These are phyloP conservation scores for Ophiostoma piceae DNA, from an alignment of 2,329 filamentous ascomycete genomes.

Conservation along the genomic window DNA sequence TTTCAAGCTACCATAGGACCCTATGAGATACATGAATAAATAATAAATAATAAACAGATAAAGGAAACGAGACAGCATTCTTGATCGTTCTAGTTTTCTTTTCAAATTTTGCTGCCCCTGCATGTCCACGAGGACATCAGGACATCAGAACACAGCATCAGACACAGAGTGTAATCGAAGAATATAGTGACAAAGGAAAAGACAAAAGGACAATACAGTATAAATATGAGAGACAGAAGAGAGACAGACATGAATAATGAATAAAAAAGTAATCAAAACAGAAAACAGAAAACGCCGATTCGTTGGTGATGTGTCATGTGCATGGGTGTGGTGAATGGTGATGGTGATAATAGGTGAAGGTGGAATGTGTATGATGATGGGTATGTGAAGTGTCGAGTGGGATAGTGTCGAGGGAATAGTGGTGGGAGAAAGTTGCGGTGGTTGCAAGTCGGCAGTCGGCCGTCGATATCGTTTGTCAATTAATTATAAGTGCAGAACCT, in stretches of 20 bases:
- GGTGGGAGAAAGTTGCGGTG: not conserved
- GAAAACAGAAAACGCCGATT: slow-evolving; percentile 32
- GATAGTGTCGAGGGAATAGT: not conserved
- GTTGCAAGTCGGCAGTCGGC: not conserved
- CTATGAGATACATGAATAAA: slow-evolving; percentile 21
- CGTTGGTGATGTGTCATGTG: slow-evolving; percentile 33
- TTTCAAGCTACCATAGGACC: slow-evolving; percentile 61
- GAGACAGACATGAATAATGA: not conserved
- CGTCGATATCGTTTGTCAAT: not conserved
- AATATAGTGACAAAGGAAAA: slow-evolving; percentile 12
- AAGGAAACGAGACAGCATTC: not conserved
- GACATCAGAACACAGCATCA: slow-evolving; percentile 17
- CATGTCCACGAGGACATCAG: not conserved
- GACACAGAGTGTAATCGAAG: slow-evolving; percentile 23
- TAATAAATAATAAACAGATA: not conserved
- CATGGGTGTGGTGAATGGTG: slow-evolving; percentile 21
- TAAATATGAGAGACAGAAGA: not conserved
- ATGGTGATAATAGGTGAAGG: slow-evolving; percentile 4
- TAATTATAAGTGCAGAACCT: not conserved
- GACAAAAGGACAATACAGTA: slow-evolving; percentile 12
- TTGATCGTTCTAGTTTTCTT: not conserved
- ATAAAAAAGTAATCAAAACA: slow-evolving; percentile 30
- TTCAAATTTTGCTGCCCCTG: not conserved
- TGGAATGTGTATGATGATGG: not conserved
- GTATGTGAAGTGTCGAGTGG: slow-evolving; percentile 13